Evolutionary conservation across 176 grass and related monocot genomes (phyloP).

Genomic region (Cymbopogon citratus): DNA sequence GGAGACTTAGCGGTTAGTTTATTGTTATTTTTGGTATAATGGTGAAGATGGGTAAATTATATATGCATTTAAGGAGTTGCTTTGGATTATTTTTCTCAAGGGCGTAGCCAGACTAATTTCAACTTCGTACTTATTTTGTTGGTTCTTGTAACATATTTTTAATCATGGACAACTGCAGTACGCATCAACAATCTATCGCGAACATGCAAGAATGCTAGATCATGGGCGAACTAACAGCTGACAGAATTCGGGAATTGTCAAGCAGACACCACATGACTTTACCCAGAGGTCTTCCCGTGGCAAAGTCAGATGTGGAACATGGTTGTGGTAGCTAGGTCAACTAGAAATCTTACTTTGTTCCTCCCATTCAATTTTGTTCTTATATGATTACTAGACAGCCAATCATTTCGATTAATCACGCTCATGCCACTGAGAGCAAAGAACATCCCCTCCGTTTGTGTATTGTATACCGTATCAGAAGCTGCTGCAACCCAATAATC

Average conservation of each 20-base stretch:
- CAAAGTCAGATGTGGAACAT: conserved; percentile 46
- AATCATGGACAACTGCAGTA: neutral
- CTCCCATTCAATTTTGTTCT: neutral
- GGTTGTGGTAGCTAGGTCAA: conserved; percentile 12
- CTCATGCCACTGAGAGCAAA: neutral
- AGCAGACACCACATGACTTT: neutral
- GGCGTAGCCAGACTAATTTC: no score
- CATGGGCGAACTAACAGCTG: neutral
- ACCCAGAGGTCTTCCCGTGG: neutral
- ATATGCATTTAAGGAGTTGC: no score
- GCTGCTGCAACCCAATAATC: conserved; percentile 1
- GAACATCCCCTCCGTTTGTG: neutral
- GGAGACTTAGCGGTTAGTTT: no score
- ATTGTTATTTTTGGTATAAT: no score
- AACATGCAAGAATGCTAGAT: neutral
- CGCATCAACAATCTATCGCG: neutral
- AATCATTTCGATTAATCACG: neutral
- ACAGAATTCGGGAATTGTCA: neutral
- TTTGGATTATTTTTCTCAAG: no score
- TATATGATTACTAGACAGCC: neutral
- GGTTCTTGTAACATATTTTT: neutral
- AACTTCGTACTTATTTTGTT: no score
- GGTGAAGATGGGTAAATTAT: no score
- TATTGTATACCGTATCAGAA: neutral
- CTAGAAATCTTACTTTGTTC: conserved; percentile 15